phyloP scores from a whole-genome alignment of 345 rosid species.

The Euphorbia peplus region DNA sequence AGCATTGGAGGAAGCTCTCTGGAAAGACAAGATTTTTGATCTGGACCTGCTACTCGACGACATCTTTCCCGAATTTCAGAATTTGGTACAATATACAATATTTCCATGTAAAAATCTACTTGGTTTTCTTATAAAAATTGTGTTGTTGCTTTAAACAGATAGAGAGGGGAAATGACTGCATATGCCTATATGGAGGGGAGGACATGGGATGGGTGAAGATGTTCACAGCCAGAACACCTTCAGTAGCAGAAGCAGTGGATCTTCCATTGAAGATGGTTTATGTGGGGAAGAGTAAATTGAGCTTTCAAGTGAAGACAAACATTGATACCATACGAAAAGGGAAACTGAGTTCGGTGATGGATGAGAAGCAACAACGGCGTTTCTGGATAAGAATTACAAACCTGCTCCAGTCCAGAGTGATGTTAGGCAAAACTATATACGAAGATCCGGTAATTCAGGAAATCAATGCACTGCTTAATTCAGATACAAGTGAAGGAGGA shows the following conservation, averaged over 20 bases:
- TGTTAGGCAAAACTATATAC: constrained; percentile 9
- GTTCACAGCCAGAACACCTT: constrained; percentile 10
- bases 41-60: constrained; percentile 15
- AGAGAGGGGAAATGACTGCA: background rate
- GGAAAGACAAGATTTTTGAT: constrained; percentile 19
- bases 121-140: background rate
- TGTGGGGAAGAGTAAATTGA: constrained; percentile 8
- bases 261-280: constrained; percentile 1
- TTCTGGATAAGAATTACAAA: constrained; percentile 4
- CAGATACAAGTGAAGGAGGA: background rate
- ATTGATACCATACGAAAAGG: background rate
- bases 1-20: constrained; percentile 11
- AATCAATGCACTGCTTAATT: constrained; percentile 3
- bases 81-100: constrained; percentile 2
- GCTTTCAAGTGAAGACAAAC: background rate
- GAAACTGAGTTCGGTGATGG: background rate
- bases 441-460: constrained; percentile 8
- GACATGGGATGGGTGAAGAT: constrained; percentile 19
- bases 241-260: background rate
- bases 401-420: constrained; percentile 4
- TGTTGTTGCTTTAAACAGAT: background rate
- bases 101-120: background rate
- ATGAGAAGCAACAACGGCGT: background rate
- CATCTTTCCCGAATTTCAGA: constrained; percentile 7
- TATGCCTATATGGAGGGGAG: constrained; percentile 22